Percentiles rank a stretch among this genome's conserved stretches.
Evolutionary conservation across 805 yeast genomes (phyloP).

Genomic region (Debaryomyces tyrocola): DNA sequence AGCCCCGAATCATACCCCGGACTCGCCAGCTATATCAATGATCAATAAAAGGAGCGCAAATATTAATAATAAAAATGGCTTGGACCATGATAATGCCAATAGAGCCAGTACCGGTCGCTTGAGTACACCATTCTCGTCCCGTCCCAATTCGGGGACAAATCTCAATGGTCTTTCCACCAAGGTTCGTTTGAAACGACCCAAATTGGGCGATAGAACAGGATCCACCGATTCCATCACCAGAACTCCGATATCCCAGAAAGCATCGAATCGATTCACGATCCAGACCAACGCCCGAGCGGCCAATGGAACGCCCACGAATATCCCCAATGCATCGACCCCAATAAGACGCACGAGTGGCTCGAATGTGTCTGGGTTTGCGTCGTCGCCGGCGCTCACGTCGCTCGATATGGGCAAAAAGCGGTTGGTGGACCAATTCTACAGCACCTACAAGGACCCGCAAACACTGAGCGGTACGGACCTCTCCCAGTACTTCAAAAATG

Average conservation of each 20-base stretch:
- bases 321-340: background rate
- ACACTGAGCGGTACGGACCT: background rate
- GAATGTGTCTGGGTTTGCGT: background rate
- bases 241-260: background rate
- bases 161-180: background rate
- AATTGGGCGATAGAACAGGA: background rate
- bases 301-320: background rate
- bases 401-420: slow-evolving; percentile 26
- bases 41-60: no score
- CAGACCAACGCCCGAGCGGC: background rate
- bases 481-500: background rate
- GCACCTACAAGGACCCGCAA: slow-evolving; percentile 18
- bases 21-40: no score
- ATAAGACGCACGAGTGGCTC: background rate
- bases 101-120: background rate
- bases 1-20: no score
- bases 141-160: background rate
- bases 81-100: no score
- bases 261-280: background rate
- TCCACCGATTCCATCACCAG: background rate
- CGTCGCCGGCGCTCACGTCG: slow-evolving; percentile 6
- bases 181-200: background rate
- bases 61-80: no score
- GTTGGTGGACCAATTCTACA: slow-evolving; percentile 43
- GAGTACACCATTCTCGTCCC: background rate